Evolutionary conservation across 345 rosid genomes (phyloP).

Genomic region (Arabidopsis arenosa): DNA sequence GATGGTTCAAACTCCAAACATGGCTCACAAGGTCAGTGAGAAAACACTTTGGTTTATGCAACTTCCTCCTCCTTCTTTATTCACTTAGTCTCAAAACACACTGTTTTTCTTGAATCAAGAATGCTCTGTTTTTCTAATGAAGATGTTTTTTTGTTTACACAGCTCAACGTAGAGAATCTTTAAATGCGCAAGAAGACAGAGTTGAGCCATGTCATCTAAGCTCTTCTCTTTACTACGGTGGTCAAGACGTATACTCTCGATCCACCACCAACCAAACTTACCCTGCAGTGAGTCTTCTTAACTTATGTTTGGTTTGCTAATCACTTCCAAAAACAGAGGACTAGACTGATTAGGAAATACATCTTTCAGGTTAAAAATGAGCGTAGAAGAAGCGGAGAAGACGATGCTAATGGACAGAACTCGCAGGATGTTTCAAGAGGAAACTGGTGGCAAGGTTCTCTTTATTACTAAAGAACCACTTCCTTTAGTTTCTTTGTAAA

Average conservation of each 20-base stretch:
- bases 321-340: conserved; percentile 1
- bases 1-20: conserved; percentile 56
- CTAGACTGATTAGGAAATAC: conserved; percentile 2
- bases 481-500: conserved; percentile 31
- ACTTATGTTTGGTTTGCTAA: neutral
- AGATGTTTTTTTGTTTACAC: conserved; percentile 7
- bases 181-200: conserved; percentile 29
- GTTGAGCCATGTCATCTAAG: conserved; percentile 74
- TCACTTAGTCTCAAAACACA: conserved; percentile 22
- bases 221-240: conserved; percentile 94
- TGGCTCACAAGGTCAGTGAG: conserved; percentile 56
- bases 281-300: conserved; percentile 60
- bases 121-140: conserved; percentile 26
- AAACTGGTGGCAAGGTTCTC: conserved; percentile 99
- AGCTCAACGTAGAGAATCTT: conserved; percentile 53
- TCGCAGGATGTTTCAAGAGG: conserved; percentile 82
- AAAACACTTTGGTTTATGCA: neutral
- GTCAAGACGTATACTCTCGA: conserved; percentile 75
- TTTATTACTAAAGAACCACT: conserved; percentile 68
- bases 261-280: conserved; percentile 55
- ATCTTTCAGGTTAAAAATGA: conserved; percentile 52
- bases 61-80: conserved; percentile 10
- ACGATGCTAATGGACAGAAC: conserved; percentile 62
- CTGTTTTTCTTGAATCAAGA: conserved; percentile 25
- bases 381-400: conserved; percentile 55